These are phyloP conservation scores for Pseudozyma thailandica DNA, from an alignment of 1,284 basidiomycete species.

Conservation along the genomic window DNA sequence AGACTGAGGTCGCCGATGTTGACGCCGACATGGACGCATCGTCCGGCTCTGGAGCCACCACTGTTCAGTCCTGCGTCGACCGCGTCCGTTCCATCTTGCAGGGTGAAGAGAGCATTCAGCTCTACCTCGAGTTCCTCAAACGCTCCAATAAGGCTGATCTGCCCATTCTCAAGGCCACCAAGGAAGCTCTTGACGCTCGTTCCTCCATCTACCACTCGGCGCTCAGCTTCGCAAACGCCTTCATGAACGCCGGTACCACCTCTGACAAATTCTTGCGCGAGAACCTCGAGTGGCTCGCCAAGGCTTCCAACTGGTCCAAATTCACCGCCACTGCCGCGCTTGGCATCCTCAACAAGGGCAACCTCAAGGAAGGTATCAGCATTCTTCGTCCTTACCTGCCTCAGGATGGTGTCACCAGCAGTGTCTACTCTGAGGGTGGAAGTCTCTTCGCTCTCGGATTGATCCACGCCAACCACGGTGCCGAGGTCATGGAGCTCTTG, in stretches of 20 bases:
- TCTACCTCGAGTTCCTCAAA: constrained; percentile 67
- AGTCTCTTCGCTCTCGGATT: constrained; percentile 66
- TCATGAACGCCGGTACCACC: constrained; percentile 67
- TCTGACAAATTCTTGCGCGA: constrained; percentile 67
- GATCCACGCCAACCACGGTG: constrained; percentile 67
- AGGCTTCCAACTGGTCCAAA: constrained; percentile 68
- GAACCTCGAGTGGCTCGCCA: constrained; percentile 68
- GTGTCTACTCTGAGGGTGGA: constrained; percentile 67
- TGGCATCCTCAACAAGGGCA: constrained; percentile 67
- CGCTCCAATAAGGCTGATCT: constrained; percentile 66
- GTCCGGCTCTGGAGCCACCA: constrained; percentile 28
- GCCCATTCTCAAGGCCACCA: constrained; percentile 64
- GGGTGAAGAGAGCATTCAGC: constrained; percentile 66
- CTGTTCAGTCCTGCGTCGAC: constrained; percentile 45
- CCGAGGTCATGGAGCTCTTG: constrained; percentile 65
- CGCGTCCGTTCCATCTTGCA: constrained; percentile 62
- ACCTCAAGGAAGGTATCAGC: constrained; percentile 63
- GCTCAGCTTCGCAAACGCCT: constrained; percentile 67
- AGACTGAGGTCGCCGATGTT: constrained; percentile 24
- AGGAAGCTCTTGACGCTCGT: constrained; percentile 66
- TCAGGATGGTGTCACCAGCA: constrained; percentile 61
- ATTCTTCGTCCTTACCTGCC: constrained; percentile 67
- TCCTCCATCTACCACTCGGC: constrained; percentile 68
- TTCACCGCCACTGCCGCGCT: constrained; percentile 68
- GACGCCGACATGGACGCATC: constrained; percentile 51